Base-by-base conservation (phyloP, 1,284 basidiomycete genomes). In the Trametes polyzona region DNA sequence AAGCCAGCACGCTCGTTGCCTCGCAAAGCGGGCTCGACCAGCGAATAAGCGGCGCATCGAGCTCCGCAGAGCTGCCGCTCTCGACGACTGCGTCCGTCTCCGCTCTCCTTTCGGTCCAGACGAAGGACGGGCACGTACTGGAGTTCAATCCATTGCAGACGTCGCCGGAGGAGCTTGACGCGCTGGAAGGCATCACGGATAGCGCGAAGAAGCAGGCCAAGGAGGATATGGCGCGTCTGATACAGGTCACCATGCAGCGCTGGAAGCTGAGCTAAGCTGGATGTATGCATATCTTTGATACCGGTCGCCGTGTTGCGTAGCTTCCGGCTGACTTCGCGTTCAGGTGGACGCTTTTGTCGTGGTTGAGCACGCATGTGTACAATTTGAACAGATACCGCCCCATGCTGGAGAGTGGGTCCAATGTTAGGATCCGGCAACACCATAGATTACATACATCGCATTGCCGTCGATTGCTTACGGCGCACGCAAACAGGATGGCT, bases 201-300 rank as follows among this genome's bases (percentile, higher is more conserved):
- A 88, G 86, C 64, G 88, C 90, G 33, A 92, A 92, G 78, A 89
- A 88, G 68, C 84, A 89, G 65, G 89, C 88, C 12, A 83, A 83
- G 64, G 80, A 84, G 48, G 90, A 92, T 62, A 88, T 92, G 82
- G 78, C 82, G 4, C 75, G 82, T 54, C 73, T 92, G 30, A 83
- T 91, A 29, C 83, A 84, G 67, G 81, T 83, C 44, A 83, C 88
- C 17, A 81, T 90, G 30, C 82, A 86, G 47, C 86, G 89, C 65
- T 92, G 90, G 90, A 86, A 81, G 62, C 79, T 88, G 37, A 65
- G 66, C 33, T 71, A 56, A 47, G 24, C 39, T 50, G 21, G 10
- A 1, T 14, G 1, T 29, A 1, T 30, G 6, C 10, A 12, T n/a
- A 8, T n/a, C 16, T 10, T 21, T 23, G 19, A 35, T 35, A 35